These are phyloP conservation scores for Nakazawaea pomicola DNA, from an alignment of 805 yeast genomes.

Conservation along the genomic window DNA sequence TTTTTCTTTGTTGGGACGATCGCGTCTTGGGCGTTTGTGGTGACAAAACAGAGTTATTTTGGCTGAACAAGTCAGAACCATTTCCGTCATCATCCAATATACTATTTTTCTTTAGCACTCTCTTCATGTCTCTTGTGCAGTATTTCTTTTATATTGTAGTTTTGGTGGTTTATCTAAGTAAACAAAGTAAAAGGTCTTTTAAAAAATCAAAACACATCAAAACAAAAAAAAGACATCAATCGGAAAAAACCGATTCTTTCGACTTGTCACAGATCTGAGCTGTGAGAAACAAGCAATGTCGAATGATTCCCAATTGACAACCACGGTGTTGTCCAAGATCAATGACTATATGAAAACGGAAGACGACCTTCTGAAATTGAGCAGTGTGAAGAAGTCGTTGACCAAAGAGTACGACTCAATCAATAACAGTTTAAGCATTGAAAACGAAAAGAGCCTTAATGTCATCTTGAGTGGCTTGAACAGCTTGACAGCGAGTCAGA, in stretches of 20 bases:
- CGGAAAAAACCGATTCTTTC: too few relatives aligned
- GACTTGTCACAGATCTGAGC: too few relatives aligned
- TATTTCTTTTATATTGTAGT: neutral
- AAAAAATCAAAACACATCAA: too few relatives aligned
- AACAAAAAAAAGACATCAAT: neutral
- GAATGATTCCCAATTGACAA: neutral
- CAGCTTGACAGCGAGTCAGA: slow-evolving; percentile 32
- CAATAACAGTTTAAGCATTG: slow-evolving; percentile 69
- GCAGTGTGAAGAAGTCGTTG: slow-evolving; percentile 48
- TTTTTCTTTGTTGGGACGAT: too few relatives aligned
- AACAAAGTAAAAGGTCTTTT: neutral
- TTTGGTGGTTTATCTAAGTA: neutral
- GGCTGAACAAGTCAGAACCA: neutral
- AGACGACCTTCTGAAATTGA: slow-evolving; percentile 50
- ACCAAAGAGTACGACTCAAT: slow-evolving; percentile 67
- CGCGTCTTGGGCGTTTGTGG: neutral
- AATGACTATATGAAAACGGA: slow-evolving; percentile 21
- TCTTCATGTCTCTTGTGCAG: neutral
- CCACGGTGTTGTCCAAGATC: slow-evolving; percentile 18
- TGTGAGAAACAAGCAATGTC: neutral
- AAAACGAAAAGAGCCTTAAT: slow-evolving; percentile 61
- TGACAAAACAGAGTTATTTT: too few relatives aligned
- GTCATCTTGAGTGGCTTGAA: slow-evolving; percentile 42
- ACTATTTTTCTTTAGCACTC: slow-evolving; percentile 2
- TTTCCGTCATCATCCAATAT: slow-evolving; percentile 6